These are phyloP conservation scores for Henckelia pumila DNA, from an alignment of 257 asterid species.

Conservation along the genomic window DNA sequence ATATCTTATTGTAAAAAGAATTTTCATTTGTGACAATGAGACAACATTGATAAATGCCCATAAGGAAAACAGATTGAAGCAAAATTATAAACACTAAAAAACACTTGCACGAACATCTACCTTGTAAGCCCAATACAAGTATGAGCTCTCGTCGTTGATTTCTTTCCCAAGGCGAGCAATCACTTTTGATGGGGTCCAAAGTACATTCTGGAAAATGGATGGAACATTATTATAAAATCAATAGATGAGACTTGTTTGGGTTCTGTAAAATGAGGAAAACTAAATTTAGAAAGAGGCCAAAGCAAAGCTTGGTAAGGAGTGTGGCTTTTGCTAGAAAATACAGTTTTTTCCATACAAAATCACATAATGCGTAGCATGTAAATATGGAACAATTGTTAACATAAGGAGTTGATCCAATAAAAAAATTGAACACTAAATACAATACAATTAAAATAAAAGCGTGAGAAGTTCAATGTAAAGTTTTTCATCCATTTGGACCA, in stretches of 20 bases:
- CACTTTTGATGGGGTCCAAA: constrained; percentile 93
- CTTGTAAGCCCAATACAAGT: constrained; percentile 92
- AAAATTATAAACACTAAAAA: too few species aligned
- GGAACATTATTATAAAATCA: constrained; percentile 3
- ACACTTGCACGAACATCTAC: constrained; percentile 32
- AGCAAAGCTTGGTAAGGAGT: background rate
- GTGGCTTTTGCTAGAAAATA: background rate
- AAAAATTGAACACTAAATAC: too few species aligned
- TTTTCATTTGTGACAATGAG: background rate
- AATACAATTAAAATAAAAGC: too few species aligned
- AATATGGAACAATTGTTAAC: too few species aligned
- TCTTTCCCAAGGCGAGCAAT: constrained; percentile 91
- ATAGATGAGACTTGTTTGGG: background rate
- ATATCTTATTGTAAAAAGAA: too few species aligned
- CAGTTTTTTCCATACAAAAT: too few species aligned
- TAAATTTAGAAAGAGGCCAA: too few species aligned
- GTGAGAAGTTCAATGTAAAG: too few species aligned
- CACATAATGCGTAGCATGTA: too few species aligned
- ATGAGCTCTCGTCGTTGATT: constrained; percentile 74
- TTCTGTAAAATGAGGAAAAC: background rate
- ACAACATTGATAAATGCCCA: background rate
- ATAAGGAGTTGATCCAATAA: too few species aligned
- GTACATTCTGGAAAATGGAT: constrained; percentile 46
- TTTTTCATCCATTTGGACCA: too few species aligned
- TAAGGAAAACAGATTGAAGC: too few species aligned